These are phyloP conservation scores for Solanum chiquidenum DNA, from an alignment of 257 asterid species.

Conservation along the genomic window DNA sequence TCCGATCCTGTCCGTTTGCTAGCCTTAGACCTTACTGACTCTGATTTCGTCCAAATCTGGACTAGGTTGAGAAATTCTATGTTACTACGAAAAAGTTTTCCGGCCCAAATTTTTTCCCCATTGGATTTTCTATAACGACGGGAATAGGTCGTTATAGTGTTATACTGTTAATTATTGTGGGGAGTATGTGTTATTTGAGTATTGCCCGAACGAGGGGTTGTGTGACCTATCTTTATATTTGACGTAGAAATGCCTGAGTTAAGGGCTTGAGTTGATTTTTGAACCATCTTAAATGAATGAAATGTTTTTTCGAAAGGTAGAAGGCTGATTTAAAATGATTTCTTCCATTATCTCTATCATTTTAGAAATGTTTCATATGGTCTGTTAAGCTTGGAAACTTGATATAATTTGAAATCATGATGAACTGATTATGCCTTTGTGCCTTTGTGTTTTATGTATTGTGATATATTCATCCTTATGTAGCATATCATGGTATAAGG, in stretches of 20 bases:
- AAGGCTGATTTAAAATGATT: neutral
- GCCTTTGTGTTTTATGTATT: neutral
- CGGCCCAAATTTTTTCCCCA: rapidly evolving
- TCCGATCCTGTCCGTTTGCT: too few relatives aligned
- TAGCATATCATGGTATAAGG: too few relatives aligned
- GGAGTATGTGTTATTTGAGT: neutral
- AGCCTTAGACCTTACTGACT: too few relatives aligned
- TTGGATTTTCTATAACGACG: too few relatives aligned
- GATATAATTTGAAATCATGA: too few relatives aligned
- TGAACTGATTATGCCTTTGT: neutral
- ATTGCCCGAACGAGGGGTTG: neutral
- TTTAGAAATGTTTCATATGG: neutral
- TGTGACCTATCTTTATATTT: too few relatives aligned
- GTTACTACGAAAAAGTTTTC: too few relatives aligned
- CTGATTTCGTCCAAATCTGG: too few relatives aligned
- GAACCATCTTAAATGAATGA: neutral
- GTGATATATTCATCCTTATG: neutral
- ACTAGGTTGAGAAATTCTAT: too few relatives aligned
- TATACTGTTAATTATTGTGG: too few relatives aligned
- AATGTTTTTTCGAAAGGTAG: neutral
- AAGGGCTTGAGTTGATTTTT: neutral
- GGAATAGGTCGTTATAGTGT: too few relatives aligned
- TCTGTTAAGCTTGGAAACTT: neutral
- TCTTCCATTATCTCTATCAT: neutral
- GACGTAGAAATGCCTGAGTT: neutral